These are phyloP conservation scores for Amauroascus niger DNA, from an alignment of 2,329 filamentous ascomycete species.

Conservation along the genomic window DNA sequence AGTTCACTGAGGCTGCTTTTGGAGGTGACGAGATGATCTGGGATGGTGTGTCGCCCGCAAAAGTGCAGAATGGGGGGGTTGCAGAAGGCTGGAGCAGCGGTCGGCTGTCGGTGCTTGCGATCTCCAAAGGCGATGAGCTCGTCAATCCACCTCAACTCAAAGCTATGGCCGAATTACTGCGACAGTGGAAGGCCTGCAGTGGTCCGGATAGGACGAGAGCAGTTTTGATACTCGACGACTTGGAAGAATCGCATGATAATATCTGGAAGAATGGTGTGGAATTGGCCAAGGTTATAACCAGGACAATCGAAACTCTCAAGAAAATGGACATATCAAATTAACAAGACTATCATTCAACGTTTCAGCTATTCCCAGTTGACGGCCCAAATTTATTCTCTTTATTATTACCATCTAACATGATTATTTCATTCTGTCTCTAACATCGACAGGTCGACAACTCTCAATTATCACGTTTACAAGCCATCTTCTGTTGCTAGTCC, in stretches of 20 bases:
- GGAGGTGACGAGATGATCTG: conserved; percentile 30
- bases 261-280: conserved; percentile 35
- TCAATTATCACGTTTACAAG: too few species aligned
- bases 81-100: conserved; percentile 30
- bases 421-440: neutral
- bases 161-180: conserved; percentile 43
- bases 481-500: neutral
- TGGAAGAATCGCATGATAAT: conserved; percentile 35
- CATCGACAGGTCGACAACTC: too few species aligned
- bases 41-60: conserved; percentile 34
- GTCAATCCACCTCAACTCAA: conserved; percentile 33
- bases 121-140: conserved; percentile 35
- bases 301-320: conserved; percentile 25
- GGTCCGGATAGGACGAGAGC: conserved; percentile 33
- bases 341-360: neutral
- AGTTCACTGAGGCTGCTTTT: conserved; percentile 37
- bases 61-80: conserved; percentile 23
- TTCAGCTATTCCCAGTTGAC: too few species aligned
- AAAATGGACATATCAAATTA: conserved; percentile 16
- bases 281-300: conserved; percentile 31
- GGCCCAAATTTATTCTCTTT: too few species aligned
- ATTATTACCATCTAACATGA: neutral
- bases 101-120: conserved; percentile 32
- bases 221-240: conserved; percentile 31
- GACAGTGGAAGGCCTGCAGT: conserved; percentile 41